Conservation (phyloP, 345 rosid species). For the Sonneratia alba region DNA sequence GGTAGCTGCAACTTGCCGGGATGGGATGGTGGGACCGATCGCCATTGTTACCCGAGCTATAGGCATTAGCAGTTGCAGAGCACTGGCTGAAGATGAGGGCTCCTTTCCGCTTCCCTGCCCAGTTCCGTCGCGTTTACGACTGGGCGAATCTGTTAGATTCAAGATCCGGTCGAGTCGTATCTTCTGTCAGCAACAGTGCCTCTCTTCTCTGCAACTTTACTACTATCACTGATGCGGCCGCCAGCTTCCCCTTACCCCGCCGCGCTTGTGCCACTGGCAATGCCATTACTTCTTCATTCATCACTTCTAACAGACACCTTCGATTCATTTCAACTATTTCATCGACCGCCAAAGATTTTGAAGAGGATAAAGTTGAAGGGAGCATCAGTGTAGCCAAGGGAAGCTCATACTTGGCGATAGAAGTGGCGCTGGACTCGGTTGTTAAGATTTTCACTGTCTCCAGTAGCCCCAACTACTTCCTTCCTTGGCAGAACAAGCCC, state of each 20-base stretch:
- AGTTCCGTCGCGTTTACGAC: neutral
- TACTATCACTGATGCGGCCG: neutral
- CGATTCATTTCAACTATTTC: neutral
- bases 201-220: neutral
- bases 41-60: neutral
- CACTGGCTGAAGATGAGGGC: neutral
- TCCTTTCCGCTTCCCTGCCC: neutral
- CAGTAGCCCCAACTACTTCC: slow-evolving; percentile 44
- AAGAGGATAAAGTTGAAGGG: slow-evolving; percentile 3
- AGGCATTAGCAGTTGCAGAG: neutral
- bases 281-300: neutral
- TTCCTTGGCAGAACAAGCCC: slow-evolving; percentile 74
- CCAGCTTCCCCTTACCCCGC: neutral
- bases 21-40: neutral
- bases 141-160: neutral
- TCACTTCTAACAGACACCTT: neutral
- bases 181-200: neutral
- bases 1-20: neutral
- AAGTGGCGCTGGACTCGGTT: slow-evolving; percentile 52
- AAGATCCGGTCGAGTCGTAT: neutral
- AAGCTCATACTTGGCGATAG: slow-evolving; percentile 29
- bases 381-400: neutral
- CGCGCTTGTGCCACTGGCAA: neutral
- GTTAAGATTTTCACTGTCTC: slow-evolving; percentile 58
- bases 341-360: neutral